Evolutionary conservation across 441 rosid species (phyloP), one percentile per base, ranked within the genome.

Genomic region (Adansonia rubrostipa): DNA sequence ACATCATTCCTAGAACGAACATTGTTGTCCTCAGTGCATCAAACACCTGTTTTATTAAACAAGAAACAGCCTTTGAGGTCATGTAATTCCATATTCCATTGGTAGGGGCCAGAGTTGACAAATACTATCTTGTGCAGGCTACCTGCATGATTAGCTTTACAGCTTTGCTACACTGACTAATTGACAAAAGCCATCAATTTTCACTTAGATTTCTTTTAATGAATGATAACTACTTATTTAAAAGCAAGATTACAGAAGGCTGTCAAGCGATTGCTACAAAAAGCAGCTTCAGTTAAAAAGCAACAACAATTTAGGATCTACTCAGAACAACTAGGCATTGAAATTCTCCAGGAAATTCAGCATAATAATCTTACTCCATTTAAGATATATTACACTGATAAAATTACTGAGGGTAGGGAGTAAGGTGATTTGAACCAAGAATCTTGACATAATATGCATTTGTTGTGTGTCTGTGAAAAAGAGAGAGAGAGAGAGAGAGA

Each of bases 1-100:
- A 91, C 61, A 86, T 58, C 97, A 94, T 92, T 76, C 99, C 99
- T 67, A 89, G 86, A 83, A 94, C 84, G 90, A 96, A 94, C 99
- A 96, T 94, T 11, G 97, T 94, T 36, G 94, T 94, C 89, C 97
- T 91, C 69, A 92, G 79, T 2, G 93, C 89, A 87, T 94, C 92
- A 50, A 96, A 92, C 66, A 92, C 99, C 99, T 96, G 91, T 78
- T 79, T 65, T 63, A 19, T 74, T 15, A 61, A 82, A 77, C 66
- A 82, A 75, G 20, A 13, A 48, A 70, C 74, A 79, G 69, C 40
- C 17, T 74, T 57, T 50, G 0, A 28, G 47, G 14, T 60, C 54
- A 47, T 45, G 69, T 65, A 60, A 47, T 58, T 57, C 17, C 68
- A 56, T 11, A 20, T 40, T 24, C 61, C 17, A 71, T 48, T 8